Percentiles rank a stretch among this genome's conserved stretches.
phyloP scores from a whole-genome alignment of 805 yeast genomes.

The Suhomyces xylopsoci region DNA sequence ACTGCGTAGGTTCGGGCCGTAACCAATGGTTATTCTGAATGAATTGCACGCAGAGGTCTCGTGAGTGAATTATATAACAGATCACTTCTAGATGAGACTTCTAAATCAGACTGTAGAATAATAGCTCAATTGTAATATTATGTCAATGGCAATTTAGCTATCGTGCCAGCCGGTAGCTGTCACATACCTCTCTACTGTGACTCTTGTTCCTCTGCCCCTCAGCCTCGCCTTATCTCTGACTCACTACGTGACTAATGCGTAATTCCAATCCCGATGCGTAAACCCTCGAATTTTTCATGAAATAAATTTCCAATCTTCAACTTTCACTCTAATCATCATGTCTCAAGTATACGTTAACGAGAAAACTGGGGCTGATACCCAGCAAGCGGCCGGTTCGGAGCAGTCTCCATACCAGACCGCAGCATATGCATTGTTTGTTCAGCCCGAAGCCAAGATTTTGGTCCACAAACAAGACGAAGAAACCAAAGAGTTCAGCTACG shows the following conservation, averaged over 20 bases:
- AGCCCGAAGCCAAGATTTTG: slow-evolving; percentile 54
- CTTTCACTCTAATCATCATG: slow-evolving; percentile 17
- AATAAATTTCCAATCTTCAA: background rate
- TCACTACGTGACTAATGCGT: background rate
- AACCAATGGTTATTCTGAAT: no score
- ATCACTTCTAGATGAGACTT: no score
- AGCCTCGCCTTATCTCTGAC: background rate
- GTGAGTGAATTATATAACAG: background rate
- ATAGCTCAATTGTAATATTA: no score
- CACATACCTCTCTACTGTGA: no score
- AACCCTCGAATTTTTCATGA: background rate
- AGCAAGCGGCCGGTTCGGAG: slow-evolving; percentile 59
- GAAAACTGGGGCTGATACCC: slow-evolving; percentile 61
- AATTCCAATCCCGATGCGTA: background rate
- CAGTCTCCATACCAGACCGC: slow-evolving; percentile 73
- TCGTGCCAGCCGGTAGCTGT: no score
- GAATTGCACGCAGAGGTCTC: background rate
- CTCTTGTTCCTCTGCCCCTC: no score
- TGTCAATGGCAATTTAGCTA: no score
- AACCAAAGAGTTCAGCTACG: slow-evolving; percentile 50
- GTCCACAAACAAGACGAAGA: slow-evolving; percentile 63
- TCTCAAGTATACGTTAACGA: slow-evolving; percentile 69
- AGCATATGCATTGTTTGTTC: slow-evolving; percentile 68
- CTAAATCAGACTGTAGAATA: no score
- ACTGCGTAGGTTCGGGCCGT: no score